Percentiles rank a stretch among this genome's conserved stretches.
These are phyloP conservation scores for Coleophoma cylindrospora DNA, from an alignment of 2,329 filamentous ascomycete species.

Conservation along the genomic window DNA sequence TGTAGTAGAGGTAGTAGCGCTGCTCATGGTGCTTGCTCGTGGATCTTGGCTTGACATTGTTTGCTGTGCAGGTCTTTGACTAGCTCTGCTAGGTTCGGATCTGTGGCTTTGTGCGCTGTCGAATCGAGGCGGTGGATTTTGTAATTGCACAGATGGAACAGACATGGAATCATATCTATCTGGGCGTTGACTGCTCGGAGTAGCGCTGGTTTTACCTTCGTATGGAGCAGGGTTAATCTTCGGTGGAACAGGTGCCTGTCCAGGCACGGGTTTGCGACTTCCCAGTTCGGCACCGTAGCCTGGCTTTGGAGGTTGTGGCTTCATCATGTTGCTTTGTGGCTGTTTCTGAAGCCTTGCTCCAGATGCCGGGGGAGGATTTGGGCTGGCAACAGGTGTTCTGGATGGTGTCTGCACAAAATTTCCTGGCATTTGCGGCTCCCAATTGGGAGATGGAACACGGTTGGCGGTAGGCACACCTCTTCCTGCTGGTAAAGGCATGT, in stretches of 20 bases:
- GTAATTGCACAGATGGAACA: neutral
- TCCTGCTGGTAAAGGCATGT: constrained; percentile 38
- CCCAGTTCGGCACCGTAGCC: neutral
- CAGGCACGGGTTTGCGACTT: constrained; percentile 4
- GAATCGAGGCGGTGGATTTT: neutral
- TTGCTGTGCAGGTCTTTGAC: neutral
- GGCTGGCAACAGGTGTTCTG: constrained; percentile 5
- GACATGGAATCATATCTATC: no score
- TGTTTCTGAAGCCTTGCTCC: constrained; percentile 11
- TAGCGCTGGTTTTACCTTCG: neutral
- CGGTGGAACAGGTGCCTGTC: neutral
- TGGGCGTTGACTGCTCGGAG: neutral
- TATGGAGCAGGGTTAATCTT: neutral
- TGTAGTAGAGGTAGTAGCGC: constrained; percentile 8
- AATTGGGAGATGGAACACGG: constrained; percentile 35
- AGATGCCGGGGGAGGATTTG: neutral
- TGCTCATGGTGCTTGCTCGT: neutral
- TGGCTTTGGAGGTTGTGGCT: constrained; percentile 7
- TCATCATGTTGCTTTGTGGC: constrained; percentile 14
- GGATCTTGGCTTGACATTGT: neutral
- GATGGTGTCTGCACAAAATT: constrained; percentile 37
- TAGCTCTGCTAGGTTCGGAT: neutral
- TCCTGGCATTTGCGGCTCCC: constrained; percentile 35
- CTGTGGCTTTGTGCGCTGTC: neutral
- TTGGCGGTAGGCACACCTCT: constrained; percentile 9